Evolutionary conservation across 345 rosid genomes (phyloP), one percentile per base, ranked within the genome.

Genomic region (Gossypium rotundifolium): DNA sequence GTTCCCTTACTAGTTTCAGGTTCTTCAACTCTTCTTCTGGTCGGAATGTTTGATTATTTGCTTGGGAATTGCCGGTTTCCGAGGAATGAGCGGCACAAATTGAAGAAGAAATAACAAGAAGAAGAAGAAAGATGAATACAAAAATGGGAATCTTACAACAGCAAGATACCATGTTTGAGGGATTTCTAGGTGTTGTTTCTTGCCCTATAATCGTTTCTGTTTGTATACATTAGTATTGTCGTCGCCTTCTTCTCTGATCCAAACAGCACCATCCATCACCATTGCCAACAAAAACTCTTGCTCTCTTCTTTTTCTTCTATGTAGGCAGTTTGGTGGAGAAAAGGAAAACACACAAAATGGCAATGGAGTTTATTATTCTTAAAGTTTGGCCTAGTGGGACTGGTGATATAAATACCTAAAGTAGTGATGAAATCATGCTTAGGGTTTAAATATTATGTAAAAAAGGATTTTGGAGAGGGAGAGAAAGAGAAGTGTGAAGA

Each of bases 381-480:
- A 85, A 84, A 87, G 85, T 78, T 80, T 84, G 80, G 77, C 71
- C 82, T 91, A 88, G 93, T 90, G 93, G 88, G 81, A 78, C 78
- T 82, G 83, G 83, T 75, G 87, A 67, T 81, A 82, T 87, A 87
- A 81, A 88, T 86, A 86, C 85, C 84, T 73, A 17, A 76, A 79
- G 86, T 82, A 85, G 84, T 86, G 93, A 81, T 83, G 90, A 89
- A 86, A 86, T 86, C 88, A 88, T 87, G 84, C 81, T 65, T 59
- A 23, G 71, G 42, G 7, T 60, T 59, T 58, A 33, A 51, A 74
- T 77, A 60, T 72, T 8, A 49, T 51, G 57, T 9, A 74, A 57
- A 65, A 72, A 53, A 65, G 29, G 54, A 53, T 53, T 51, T 0
- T 25, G 58, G 40, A 33, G 40, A 5, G 40, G 5, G 77, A 51